Evolutionary conservation across 768 basidiomycete species (phyloP).

Genomic region (Tulasnella calospora): DNA sequence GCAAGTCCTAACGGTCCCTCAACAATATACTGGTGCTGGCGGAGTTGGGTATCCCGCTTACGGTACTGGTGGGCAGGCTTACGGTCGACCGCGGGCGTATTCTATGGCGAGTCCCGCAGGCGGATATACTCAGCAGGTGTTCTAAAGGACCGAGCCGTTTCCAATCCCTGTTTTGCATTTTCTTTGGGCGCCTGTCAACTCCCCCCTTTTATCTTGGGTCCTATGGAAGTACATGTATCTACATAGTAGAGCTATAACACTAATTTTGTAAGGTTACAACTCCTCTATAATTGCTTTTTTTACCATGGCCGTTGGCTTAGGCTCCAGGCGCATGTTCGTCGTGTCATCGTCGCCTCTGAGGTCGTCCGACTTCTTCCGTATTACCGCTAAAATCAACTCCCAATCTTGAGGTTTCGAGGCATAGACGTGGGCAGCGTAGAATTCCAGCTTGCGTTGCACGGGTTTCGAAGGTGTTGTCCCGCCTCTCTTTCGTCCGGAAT

Average conservation of each 20-base stretch:
- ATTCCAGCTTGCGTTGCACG: conserved; percentile 57
- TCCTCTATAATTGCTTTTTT: not conserved
- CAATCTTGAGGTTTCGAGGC: not conserved
- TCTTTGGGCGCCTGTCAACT: not conserved
- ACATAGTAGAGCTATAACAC: not conserved
- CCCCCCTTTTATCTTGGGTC: not conserved
- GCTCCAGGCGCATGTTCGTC: not conserved
- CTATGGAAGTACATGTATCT: not conserved
- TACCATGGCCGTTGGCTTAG: not conserved
- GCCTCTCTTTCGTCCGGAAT: conserved; percentile 27
- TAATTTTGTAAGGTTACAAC: not conserved
- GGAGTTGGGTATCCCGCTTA: not conserved
- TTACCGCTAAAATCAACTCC: conserved; percentile 15
- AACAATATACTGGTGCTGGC: not conserved
- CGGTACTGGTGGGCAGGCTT: not conserved
- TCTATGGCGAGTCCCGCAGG: not conserved
- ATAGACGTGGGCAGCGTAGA: conserved; percentile 59
- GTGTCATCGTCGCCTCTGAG: not conserved
- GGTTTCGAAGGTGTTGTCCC: conserved; percentile 34
- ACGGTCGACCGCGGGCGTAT: not conserved
- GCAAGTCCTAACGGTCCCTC: not conserved
- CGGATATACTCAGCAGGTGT: not conserved
- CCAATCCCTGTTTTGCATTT: not conserved
- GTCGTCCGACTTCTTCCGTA: conserved; percentile 14
- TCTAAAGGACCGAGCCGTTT: not conserved